A percentile compares a stretch with the other conserved stretches of the same genome.
Evolutionary conservation across 257 asterid genomes (phyloP).

Genomic region (Mitragyna speciosa): DNA sequence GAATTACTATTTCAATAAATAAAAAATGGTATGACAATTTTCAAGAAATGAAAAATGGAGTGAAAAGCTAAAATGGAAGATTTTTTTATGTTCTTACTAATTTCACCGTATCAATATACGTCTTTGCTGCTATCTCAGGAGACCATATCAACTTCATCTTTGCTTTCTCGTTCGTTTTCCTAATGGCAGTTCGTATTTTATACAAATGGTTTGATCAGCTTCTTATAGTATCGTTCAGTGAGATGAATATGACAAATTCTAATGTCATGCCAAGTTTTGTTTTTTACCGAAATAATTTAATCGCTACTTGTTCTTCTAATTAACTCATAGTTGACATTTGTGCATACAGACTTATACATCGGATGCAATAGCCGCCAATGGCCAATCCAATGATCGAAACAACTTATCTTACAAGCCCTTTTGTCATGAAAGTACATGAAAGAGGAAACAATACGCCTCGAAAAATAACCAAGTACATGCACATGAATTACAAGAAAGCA

Average conservation of each 20-base stretch:
- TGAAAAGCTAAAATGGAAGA: background rate
- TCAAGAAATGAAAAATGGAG: background rate
- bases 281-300: background rate
- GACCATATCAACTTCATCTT: conserved; percentile 42
- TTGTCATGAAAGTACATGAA: no score
- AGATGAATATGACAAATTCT: background rate
- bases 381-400: no score
- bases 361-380: background rate
- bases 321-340: background rate
- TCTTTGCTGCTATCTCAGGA: conserved; percentile 37
- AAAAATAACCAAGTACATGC: background rate
- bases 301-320: background rate
- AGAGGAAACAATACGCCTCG: no score
- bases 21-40: background rate
- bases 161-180: background rate
- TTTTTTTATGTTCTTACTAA: conserved; percentile 10
- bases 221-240: background rate
- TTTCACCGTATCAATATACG: conserved; percentile 33
- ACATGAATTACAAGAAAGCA: background rate
- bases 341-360: background rate
- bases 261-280: background rate
- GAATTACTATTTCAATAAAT: background rate
- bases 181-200: background rate
- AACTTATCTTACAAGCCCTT: no score
- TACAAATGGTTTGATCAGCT: background rate